A percentile compares a stretch with the other conserved stretches of the same genome.
Evolutionary conservation across 495 filamentous ascomycete species (phyloP).

Genomic region (Pyrenopolyporus hunteri): DNA sequence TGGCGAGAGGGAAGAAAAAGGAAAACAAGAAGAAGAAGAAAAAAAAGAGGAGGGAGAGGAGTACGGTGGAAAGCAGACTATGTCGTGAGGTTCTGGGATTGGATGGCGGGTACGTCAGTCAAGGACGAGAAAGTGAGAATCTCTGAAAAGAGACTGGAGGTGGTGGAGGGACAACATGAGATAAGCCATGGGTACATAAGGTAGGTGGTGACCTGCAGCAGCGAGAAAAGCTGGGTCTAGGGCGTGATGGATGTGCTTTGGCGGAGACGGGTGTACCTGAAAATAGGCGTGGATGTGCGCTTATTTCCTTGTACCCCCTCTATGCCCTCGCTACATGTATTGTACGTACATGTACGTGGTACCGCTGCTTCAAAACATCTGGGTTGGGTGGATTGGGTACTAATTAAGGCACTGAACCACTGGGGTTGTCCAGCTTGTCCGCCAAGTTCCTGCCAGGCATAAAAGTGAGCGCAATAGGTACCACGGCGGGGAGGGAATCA

Average conservation of each 20-base stretch:
- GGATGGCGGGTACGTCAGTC: constrained; percentile 37
- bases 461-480: constrained; percentile 8
- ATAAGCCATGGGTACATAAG: neutral
- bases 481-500: neutral
- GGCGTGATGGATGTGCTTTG: neutral
- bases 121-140: constrained; percentile 29
- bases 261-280: constrained; percentile 7
- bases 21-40: neutral
- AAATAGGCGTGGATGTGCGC: neutral
- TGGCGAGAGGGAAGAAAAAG: neutral
- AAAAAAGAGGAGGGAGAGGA: constrained; percentile 3
- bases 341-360: neutral
- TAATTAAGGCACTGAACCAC: constrained; percentile 36
- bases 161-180: constrained; percentile 30
- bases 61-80: constrained; percentile 18
- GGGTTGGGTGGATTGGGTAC: constrained; percentile 36
- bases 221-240: neutral
- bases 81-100: constrained; percentile 37
- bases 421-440: constrained; percentile 1
- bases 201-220: constrained; percentile 17
- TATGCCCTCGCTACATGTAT: no score
- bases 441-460: neutral
- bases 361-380: neutral
- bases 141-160: constrained; percentile 17
- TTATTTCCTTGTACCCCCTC: neutral